Percentiles rank a stretch among this genome's conserved stretches.
These are phyloP conservation scores for Digitaria exilis DNA, from an alignment of 202 grass and related monocot genomes.

Conservation along the genomic window DNA sequence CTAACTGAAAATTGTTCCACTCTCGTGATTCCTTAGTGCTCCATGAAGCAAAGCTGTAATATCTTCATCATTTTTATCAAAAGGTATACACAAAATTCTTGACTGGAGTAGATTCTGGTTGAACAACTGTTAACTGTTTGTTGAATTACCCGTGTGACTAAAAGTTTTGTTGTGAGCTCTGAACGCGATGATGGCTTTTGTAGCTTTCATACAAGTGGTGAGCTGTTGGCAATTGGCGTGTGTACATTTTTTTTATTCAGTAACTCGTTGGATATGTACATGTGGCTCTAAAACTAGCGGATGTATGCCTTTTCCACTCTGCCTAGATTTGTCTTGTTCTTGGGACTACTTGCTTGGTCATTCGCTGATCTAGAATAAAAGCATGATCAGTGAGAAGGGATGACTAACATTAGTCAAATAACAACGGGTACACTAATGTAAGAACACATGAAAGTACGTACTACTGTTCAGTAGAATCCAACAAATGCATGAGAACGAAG, in stretches of 20 bases:
- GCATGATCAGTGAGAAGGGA: neutral
- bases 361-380: neutral
- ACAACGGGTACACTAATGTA: neutral
- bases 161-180: neutral
- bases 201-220: neutral
- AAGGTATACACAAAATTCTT: neutral
- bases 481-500: constrained; percentile 9
- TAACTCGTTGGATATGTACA: neutral
- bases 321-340: neutral
- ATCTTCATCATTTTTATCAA: neutral
- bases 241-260: neutral
- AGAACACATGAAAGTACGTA: neutral
- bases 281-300: neutral
- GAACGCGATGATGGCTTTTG: neutral
- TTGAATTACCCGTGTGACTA: neutral
- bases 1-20: neutral
- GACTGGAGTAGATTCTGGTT: neutral
- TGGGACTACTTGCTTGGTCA: neutral
- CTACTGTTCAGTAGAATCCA: constrained; percentile 13
- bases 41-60: neutral
- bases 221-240: neutral
- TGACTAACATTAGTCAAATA: neutral
- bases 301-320: neutral
- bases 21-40: neutral
- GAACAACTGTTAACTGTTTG: neutral